phyloP scores from a whole-genome alignment of 139 green algal genomes.

The Raphidocelis subcapitata region DNA sequence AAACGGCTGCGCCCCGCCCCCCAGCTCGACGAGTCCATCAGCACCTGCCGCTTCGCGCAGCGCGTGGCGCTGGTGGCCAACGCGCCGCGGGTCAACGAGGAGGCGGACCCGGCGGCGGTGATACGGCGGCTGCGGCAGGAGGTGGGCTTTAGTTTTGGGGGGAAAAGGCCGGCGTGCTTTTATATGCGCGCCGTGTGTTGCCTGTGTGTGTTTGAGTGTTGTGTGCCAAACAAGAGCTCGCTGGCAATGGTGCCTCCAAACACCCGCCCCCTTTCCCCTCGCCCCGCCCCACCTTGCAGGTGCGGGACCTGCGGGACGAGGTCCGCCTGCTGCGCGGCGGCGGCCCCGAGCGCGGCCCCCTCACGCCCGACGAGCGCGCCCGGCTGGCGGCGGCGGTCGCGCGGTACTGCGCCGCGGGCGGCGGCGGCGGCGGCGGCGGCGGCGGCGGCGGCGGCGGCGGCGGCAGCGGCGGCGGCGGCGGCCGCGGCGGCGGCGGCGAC shows the following conservation, averaged over 20 bases:
- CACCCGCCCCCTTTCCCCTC: no score
- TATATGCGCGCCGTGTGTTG: no score
- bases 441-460: conserved; percentile 32
- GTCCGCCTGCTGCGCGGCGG: conserved; percentile 59
- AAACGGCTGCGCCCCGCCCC: conserved; percentile 7
- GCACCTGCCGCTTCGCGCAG: conserved; percentile 92
- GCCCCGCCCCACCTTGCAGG: no score
- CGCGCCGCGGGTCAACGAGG: conserved; percentile 84
- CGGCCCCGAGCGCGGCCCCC: conserved; percentile 51
- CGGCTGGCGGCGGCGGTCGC: conserved; percentile 57
- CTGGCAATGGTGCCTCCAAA: no score
- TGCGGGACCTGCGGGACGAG: conserved; percentile 78
- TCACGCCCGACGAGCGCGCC: conserved; percentile 68
- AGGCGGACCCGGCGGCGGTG: conserved; percentile 78
- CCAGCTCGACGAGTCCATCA: conserved; percentile 85
- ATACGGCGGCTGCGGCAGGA: conserved; percentile 77
- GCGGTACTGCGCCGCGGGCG: conserved; percentile 49
- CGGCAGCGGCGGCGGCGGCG: background rate
- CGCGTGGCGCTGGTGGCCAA: conserved; percentile 87
- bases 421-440: background rate
- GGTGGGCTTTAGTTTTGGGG: no score
- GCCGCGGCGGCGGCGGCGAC: conserved; percentile 28
- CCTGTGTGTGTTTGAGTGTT: no score
- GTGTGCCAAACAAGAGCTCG: no score
- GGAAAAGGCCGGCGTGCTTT: background rate